phyloP scores from a whole-genome alignment of 768 basidiomycete genomes.

The Macrolepiota fuliginosa region DNA sequence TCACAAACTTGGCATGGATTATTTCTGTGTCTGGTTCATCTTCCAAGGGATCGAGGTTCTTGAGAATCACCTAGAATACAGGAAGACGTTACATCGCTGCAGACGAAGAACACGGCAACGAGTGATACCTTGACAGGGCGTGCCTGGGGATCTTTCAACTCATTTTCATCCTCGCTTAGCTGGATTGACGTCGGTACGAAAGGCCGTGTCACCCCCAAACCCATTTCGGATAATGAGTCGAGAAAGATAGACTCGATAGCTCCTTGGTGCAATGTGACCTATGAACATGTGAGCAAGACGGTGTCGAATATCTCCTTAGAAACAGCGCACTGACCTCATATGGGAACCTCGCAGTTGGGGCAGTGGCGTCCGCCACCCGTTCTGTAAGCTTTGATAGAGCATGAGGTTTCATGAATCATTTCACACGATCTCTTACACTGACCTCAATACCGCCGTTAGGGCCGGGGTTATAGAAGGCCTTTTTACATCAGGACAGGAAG shows the following conservation, averaged over 20 bases:
- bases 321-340: slow-evolving; percentile 50
- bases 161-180: slow-evolving; percentile 37
- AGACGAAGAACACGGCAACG: background rate
- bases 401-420: background rate
- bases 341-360: slow-evolving; percentile 63
- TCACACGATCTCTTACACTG: background rate
- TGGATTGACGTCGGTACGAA: slow-evolving; percentile 47
- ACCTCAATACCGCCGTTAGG: slow-evolving; percentile 60
- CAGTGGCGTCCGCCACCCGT: slow-evolving; percentile 59
- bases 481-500: background rate
- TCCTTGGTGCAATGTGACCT: slow-evolving; percentile 64
- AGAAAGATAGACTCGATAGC: slow-evolving; percentile 59
- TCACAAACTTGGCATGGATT: slow-evolving; percentile 69
- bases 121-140: slow-evolving; percentile 35
- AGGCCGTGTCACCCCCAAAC: slow-evolving; percentile 50
- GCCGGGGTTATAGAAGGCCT: slow-evolving; percentile 78
- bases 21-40: slow-evolving; percentile 43
- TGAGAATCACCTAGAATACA: slow-evolving; percentile 39
- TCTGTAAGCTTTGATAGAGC: slow-evolving; percentile 48
- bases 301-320: background rate
- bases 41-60: slow-evolving; percentile 34
- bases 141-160: slow-evolving; percentile 38
- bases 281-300: background rate
- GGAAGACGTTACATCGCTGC: background rate
- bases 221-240: slow-evolving; percentile 48